These are phyloP conservation scores for Corniculantispora saksenae DNA, from an alignment of 2,329 filamentous ascomycete species.

Conservation along the genomic window DNA sequence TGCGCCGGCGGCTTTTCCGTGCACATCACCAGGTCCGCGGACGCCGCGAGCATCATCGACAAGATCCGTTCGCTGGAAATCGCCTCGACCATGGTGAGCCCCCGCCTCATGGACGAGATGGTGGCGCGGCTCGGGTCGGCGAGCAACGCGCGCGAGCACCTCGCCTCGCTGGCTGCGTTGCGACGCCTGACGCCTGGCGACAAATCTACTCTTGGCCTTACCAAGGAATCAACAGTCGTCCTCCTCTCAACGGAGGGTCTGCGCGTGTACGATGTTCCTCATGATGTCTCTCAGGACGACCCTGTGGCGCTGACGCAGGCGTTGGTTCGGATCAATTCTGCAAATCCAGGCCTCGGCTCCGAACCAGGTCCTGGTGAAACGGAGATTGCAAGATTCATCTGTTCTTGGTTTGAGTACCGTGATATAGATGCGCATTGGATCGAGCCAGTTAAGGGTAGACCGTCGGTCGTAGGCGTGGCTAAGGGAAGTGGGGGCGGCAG, in stretches of 20 bases:
- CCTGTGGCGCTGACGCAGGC: slow-evolving; percentile 43
- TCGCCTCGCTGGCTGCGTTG: slow-evolving; percentile 57
- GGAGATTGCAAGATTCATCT: slow-evolving; percentile 47
- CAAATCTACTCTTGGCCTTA: slow-evolving; percentile 38
- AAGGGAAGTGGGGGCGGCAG: slow-evolving; percentile 49
- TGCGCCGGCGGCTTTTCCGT: not conserved
- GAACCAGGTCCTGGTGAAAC: slow-evolving; percentile 47
- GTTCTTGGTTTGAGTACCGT: slow-evolving; percentile 52
- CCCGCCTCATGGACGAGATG: slow-evolving; percentile 3
- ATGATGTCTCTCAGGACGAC: slow-evolving; percentile 43
- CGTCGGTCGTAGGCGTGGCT: slow-evolving; percentile 51
- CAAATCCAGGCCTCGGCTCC: slow-evolving; percentile 45
- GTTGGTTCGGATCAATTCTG: slow-evolving; percentile 51
- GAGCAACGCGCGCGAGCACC: no score
- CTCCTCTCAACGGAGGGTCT: slow-evolving; percentile 63
- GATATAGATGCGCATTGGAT: slow-evolving; percentile 52
- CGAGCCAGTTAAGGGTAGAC: slow-evolving; percentile 46
- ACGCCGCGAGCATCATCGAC: not conserved
- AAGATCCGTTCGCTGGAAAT: not conserved
- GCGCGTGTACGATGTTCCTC: slow-evolving; percentile 34
- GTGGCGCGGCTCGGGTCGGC: not conserved
- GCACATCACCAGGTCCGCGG: not conserved
- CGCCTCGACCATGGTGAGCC: not conserved
- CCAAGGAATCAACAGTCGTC: slow-evolving; percentile 58
- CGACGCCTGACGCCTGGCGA: slow-evolving; percentile 43